Base-by-base conservation (phyloP, 2,329 filamentous ascomycete genomes). In the Scleromitrula shiraiana region DNA sequence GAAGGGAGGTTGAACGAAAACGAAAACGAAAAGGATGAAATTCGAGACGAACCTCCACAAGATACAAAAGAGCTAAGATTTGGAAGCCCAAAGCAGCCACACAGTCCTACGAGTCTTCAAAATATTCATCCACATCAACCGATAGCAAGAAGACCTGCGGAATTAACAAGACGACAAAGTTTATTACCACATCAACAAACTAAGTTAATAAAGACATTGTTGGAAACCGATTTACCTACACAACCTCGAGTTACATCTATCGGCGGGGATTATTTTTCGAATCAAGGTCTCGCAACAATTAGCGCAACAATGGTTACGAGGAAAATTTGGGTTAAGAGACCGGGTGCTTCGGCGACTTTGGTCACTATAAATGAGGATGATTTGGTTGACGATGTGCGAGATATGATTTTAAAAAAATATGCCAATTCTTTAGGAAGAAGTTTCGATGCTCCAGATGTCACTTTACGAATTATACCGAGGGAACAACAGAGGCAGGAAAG, bases 261-360 rank as follows among this genome's bases (percentile, higher is more conserved):
- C 5, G 8, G 26, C 22, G 10, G 12, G 9, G 63, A 64, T 50
- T 64, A 62, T 52, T 67, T 66, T 50, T 52, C 58, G 2, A 37
- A 42, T 20, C 55, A 61, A 57, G 60, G 53, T 22, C 59, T 59
- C 5, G 52, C 58, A 44, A 58, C 59, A 33, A 62, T 60, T 45
- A 62, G 55, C 50, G 50, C 54, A 15, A 59, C 60, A 23, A 82
- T 82, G 78, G 69, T 78, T 56, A 80, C 76, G 50, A 78, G 88
- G 64, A 96, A 95, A 74, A 82, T 97, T 59, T 98, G 93, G 93
- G 91, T 97, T 64, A 93, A 85, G 72, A 78, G 91, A 60, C 85
- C 86, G 17, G 78, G 83, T 55, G 86, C 83, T 50, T 96, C 91
- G 49, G 82, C 91, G 32, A 98, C 93, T 12, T 74, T 93, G 60